phyloP scores from a whole-genome alignment of 768 basidiomycete genomes.

The Xerocomus potaroensis region DNA sequence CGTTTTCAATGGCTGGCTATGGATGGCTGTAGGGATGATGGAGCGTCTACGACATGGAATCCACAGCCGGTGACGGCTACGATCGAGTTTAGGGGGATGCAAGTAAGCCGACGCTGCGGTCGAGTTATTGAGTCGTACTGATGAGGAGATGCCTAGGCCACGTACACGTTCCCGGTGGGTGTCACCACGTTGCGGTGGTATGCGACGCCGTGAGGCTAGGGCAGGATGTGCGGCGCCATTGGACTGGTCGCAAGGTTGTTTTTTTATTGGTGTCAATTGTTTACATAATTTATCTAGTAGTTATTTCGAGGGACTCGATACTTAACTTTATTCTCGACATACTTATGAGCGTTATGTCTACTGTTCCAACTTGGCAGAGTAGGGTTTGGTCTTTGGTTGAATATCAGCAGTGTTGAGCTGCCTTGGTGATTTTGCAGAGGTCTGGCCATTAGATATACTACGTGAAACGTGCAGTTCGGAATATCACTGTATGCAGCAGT shows the following conservation, averaged over 20 bases:
- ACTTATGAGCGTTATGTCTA: no score
- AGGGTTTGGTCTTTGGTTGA: no score
- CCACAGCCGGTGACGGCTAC: slow-evolving; percentile 52
- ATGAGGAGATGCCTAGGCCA: slow-evolving; percentile 38
- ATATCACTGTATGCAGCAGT: no score
- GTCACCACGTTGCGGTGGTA: slow-evolving; percentile 58
- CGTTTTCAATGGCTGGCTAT: neutral
- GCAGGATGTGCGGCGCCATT: neutral
- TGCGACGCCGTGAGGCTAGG: slow-evolving; percentile 17
- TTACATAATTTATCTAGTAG: no score
- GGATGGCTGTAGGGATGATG: slow-evolving; percentile 40
- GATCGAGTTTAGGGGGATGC: slow-evolving; percentile 60
- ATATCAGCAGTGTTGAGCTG: no score
- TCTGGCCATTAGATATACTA: no score
- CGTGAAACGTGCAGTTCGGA: no score
- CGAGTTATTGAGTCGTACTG: neutral
- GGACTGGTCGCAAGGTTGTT: neutral
- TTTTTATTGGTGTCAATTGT: no score
- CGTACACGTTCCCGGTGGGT: slow-evolving; percentile 75
- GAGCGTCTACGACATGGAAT: slow-evolving; percentile 46
- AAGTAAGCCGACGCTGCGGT: slow-evolving; percentile 35
- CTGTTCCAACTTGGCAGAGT: no score
- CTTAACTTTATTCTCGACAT: no score
- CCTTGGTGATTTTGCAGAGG: no score
- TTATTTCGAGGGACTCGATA: no score